Conservation (phyloP, 306 rosid species). For the Notholithocarpus densiflorus region DNA sequence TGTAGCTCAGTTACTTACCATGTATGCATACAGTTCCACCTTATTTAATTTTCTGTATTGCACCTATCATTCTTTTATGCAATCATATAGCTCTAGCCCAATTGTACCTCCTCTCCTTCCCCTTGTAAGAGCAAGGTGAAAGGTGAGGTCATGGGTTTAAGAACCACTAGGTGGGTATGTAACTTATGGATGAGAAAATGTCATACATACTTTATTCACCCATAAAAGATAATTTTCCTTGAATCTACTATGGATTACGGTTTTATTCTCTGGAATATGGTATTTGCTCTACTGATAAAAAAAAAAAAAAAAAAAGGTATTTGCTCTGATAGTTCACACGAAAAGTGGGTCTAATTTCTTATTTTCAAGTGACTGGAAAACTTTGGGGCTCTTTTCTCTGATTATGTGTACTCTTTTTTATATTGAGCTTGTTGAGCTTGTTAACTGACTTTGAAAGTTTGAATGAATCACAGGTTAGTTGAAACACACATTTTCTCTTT, state of each 20-base stretch:
- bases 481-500: constrained; percentile 99
- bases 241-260: neutral
- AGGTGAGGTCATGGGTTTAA: too few relatives aligned
- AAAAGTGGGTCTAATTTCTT: neutral
- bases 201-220: neutral
- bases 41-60: constrained; percentile 26
- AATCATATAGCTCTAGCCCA: neutral
- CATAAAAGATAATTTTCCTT: neutral
- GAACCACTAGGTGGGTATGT: too few relatives aligned
- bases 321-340: neutral
- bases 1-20: constrained; percentile 87
- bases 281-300: neutral
- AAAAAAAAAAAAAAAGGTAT: neutral
- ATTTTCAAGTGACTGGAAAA: neutral
- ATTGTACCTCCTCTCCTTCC: too few relatives aligned
- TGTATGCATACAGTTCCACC: constrained; percentile 51
- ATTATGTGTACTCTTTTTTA: neutral
- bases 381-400: neutral
- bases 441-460: constrained; percentile 31
- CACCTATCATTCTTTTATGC: constrained; percentile 20
- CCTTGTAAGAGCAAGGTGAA: too few relatives aligned
- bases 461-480: constrained; percentile 72
- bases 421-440: constrained; percentile 27
- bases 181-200: too few relatives aligned
- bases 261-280: neutral